phyloP scores from a whole-genome alignment of 2,329 filamentous ascomycete genomes.

The Colletotrichum melonis region DNA sequence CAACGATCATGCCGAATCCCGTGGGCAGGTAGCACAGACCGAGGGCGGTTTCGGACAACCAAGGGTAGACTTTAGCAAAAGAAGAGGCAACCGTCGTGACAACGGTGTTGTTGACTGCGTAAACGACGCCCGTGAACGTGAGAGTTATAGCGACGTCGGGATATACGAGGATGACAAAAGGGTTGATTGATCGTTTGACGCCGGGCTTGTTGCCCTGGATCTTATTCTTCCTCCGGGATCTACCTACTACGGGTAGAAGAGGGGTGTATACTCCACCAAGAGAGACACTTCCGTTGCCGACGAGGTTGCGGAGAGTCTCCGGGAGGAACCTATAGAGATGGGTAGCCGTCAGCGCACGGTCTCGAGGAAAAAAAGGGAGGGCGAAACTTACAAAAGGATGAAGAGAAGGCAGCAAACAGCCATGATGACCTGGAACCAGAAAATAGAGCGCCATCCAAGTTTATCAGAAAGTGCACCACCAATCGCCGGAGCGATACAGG shows the following conservation, averaged over 20 bases:
- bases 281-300: slow-evolving; percentile 42
- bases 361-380: too few species aligned
- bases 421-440: slow-evolving; percentile 65
- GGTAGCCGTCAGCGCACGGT: not conserved
- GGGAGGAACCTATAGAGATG: slow-evolving; percentile 39
- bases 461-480: slow-evolving; percentile 59
- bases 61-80: slow-evolving; percentile 39
- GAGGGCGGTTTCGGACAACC: slow-evolving; percentile 44
- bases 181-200: slow-evolving; percentile 38
- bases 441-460: slow-evolving; percentile 62
- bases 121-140: slow-evolving; percentile 46
- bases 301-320: slow-evolving; percentile 44
- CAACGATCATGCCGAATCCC: slow-evolving; percentile 45
- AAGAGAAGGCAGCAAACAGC: slow-evolving; percentile 49
- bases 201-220: not conserved
- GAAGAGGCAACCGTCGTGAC: slow-evolving; percentile 48
- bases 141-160: slow-evolving; percentile 45
- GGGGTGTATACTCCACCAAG: slow-evolving; percentile 37
- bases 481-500: slow-evolving; percentile 61
- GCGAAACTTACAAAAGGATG: slow-evolving; percentile 40
- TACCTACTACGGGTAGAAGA: slow-evolving; percentile 36
- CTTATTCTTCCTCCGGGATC: slow-evolving; percentile 21
- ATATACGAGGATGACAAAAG: slow-evolving; percentile 45
- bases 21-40: slow-evolving; percentile 47
- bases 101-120: slow-evolving; percentile 49